Evolutionary conservation across 345 rosid genomes (phyloP).

Genomic region (Gossypium longicalyx): DNA sequence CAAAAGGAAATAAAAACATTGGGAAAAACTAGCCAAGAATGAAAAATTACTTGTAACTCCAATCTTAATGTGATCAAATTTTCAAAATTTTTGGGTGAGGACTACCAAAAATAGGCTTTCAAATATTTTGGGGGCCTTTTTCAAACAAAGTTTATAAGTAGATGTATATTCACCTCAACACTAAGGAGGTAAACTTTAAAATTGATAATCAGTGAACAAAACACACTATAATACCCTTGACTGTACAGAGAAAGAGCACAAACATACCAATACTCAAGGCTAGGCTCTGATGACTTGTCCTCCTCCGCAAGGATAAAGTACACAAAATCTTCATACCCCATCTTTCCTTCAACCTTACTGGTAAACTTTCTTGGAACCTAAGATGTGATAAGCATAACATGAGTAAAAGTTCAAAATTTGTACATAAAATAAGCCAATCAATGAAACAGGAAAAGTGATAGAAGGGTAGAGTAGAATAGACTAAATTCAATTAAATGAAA

Average conservation of each 20-base stretch:
- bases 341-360: conserved; percentile 79
- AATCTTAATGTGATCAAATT: background rate
- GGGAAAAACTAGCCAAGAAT: conserved; percentile 1
- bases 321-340: conserved; percentile 97
- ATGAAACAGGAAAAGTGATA: background rate
- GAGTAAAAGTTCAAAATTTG: conserved; percentile 4
- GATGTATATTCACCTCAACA: background rate
- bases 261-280: conserved; percentile 88
- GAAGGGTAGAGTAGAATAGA: background rate
- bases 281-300: conserved; percentile 90
- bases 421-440: conserved; percentile 6
- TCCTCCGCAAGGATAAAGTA: conserved; percentile 93
- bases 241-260: background rate
- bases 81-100: background rate
- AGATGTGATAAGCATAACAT: conserved; percentile 11
- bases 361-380: conserved; percentile 85
- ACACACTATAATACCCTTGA: background rate
- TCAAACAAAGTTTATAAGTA: background rate
- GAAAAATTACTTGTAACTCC: background rate
- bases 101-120: background rate
- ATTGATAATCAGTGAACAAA: background rate
- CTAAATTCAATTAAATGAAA: conserved; percentile 9
- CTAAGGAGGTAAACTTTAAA: background rate
- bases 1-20: conserved; percentile 6
- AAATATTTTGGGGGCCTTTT: background rate